Percentiles rank a stretch among this genome's conserved stretches.
phyloP scores from a whole-genome alignment of 176 grass and related monocot species.

The Zoysia pacifica region DNA sequence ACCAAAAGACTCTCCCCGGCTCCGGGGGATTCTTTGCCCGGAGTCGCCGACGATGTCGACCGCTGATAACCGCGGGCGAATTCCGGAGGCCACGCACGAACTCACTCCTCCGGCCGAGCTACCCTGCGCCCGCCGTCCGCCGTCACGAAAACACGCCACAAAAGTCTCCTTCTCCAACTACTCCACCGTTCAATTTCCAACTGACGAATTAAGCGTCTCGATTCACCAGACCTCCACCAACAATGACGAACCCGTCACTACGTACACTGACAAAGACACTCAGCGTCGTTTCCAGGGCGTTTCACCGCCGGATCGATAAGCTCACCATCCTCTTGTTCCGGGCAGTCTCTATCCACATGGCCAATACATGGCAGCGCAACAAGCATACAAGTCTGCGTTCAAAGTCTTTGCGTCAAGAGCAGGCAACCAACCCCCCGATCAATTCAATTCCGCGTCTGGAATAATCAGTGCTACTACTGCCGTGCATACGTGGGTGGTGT shows the following conservation, averaged over 20 bases:
- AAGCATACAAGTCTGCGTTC: not conserved
- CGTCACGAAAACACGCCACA: too few relatives aligned
- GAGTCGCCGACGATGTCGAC: not conserved
- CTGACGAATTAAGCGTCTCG: too few relatives aligned
- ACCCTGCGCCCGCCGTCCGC: too few relatives aligned
- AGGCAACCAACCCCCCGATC: not conserved
- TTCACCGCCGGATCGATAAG: not conserved
- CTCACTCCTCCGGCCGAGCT: too few relatives aligned
- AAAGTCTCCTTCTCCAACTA: not conserved
- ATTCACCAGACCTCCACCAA: not conserved
- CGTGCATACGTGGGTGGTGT: too few relatives aligned
- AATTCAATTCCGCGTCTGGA: not conserved
- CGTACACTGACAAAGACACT: not conserved
- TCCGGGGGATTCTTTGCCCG: not conserved
- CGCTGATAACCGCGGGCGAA: too few relatives aligned
- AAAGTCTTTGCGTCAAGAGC: not conserved
- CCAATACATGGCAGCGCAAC: not conserved
- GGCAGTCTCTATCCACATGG: not conserved
- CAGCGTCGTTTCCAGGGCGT: slow-evolving; percentile 2
- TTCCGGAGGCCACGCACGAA: not conserved
- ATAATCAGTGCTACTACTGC: not conserved
- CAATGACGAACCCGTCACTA: not conserved
- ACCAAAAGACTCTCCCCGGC: too few relatives aligned
- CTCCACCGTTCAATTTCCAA: too few relatives aligned
- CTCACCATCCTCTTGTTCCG: not conserved